Base-by-base conservation (phyloP, 257 asterid genomes). In the Solanum medicagineum region DNA sequence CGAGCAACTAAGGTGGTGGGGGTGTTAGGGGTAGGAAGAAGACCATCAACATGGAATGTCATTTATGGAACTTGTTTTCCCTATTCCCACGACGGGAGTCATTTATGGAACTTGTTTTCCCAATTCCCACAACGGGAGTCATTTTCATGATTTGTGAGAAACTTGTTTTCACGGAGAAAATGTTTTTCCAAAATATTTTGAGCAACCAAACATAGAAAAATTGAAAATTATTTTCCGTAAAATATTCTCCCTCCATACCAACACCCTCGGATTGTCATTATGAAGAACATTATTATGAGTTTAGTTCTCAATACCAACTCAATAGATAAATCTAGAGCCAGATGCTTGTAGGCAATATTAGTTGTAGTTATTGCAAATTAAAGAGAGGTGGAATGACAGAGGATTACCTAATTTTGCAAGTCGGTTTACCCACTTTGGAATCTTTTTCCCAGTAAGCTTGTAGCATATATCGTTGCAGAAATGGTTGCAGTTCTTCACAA, bases 391-490 rank as follows among this genome's bases (percentile, higher is more conserved):
- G 53, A 59, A 62, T 14, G 49, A 66, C 22, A 55, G 54, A 83
- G 36, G 66, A 80, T 7, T 89, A 93, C 99, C 99, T 90, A 96
- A 90, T 88, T 92, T 94, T 62, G 99, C 99, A 70, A 94, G 93
- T 36, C 99, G 94, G 91, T 96, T 94, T 19, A 96, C 98, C 99
- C 99, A 96, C 84, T 93, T 93, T 75, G 99, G 99, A 57, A 92
- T 93, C 86, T 81, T 87, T 87, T 95, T 93, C 55, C 99, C 97
- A 0, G 99, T 94, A 69, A 96, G 89, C 91, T 93, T 90, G 91
- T 88, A 81, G 88, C 98, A 93, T 80, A 92, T 87, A 73, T 96
- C 99, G 85, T 95, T 91, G 93, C 98, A 96, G 82, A 96, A 96
- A 91, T 96, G 99, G 86, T 96, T 96, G 89, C 98, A 96, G 88